Evolutionary conservation across 2,329 filamentous ascomycete species (phyloP), one percentile per base, ranked within the genome.

Genomic region (Arthrobotrys entomopaga): DNA sequence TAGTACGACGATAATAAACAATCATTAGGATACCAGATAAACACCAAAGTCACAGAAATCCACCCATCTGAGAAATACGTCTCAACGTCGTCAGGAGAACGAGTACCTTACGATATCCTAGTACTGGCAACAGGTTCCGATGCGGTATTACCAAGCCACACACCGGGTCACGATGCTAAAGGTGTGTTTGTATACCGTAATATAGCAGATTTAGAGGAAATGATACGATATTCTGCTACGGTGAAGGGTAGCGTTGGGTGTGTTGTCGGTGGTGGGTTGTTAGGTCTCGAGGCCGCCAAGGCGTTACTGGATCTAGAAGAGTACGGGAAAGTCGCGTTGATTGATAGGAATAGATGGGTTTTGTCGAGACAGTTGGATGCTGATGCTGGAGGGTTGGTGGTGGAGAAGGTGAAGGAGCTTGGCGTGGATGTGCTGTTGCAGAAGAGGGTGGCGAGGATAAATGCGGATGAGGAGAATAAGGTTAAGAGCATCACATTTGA

Each of bases 101-200:
- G 83, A 1, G 87, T 96, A 1, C 79, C 87, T 0, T 97, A 96
- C 81, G 92, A 96, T 79, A 86, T 91, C 40, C 87, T 96, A 0
- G 89, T 96, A 2, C 85, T 97, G 0, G 92, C 93, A 11, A 96
- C 93, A 0, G 93, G 93, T 11, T 96, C 92, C 0, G 89, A 96
- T 81, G 93, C 93, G 8, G 83, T 95, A 1, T 85, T 96, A 0
- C 92, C 88, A 5, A 83, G 82, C 48, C 86, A 90, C 70, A 93
- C 90, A 0, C 91, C 91, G 0, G 91, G 91, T 43, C 85, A 93
- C 78, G 89, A 94, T 80, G 91, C 91, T 10, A 88, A 87, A 22
- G 93, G 93, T 0, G 90, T 96, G 2, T 97, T 97, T 79, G 92
- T 96, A 6, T 96, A 97, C 81, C 87, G 93, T 54, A 96, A 90